Evolutionary conservation across 2,329 filamentous ascomycete genomes (phyloP).

Genomic region (Neofusicoccum parvum): DNA sequence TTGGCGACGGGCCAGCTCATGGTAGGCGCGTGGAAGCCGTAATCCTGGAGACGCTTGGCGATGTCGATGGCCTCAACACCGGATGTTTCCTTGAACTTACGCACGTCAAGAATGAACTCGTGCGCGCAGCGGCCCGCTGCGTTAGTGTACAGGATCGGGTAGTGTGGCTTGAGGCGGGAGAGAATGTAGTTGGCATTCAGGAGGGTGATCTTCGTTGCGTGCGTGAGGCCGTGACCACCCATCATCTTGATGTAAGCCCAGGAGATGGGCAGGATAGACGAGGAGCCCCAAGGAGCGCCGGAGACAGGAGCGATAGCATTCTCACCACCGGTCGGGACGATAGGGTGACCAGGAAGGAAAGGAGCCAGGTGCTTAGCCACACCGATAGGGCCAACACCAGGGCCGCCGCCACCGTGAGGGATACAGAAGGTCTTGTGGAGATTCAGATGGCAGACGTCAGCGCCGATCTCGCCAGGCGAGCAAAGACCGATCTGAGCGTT

Average conservation of each 20-base stretch:
- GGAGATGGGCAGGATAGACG: slow-evolving; percentile 89
- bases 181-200: slow-evolving; percentile 98
- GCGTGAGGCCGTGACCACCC: slow-evolving; percentile 78
- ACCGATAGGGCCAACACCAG: slow-evolving; percentile 90
- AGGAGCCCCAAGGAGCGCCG: slow-evolving; percentile 83
- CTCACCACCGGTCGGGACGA: slow-evolving; percentile 58
- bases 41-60: slow-evolving; percentile 94
- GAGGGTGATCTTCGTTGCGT: slow-evolving; percentile 89
- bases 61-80: slow-evolving; percentile 92
- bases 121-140: slow-evolving; percentile 85
- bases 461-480: slow-evolving; percentile 91
- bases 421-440: slow-evolving; percentile 99
- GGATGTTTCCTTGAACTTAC: slow-evolving; percentile 78
- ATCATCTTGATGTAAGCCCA: slow-evolving; percentile 97
- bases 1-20: slow-evolving; percentile 97
- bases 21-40: slow-evolving; percentile 94
- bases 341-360: slow-evolving; percentile 73
- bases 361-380: slow-evolving; percentile 79
- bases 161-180: slow-evolving; percentile 80
- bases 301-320: slow-evolving; percentile 71
- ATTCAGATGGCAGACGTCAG: slow-evolving; percentile 95
- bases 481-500: slow-evolving; percentile 96
- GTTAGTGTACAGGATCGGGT: slow-evolving; percentile 93
- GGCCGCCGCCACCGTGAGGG: slow-evolving; percentile 90
- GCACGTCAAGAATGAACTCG: slow-evolving; percentile 93